Evolutionary conservation across 148 eudicot species (phyloP).

Genomic region (Fagopyrum homotropicum): DNA sequence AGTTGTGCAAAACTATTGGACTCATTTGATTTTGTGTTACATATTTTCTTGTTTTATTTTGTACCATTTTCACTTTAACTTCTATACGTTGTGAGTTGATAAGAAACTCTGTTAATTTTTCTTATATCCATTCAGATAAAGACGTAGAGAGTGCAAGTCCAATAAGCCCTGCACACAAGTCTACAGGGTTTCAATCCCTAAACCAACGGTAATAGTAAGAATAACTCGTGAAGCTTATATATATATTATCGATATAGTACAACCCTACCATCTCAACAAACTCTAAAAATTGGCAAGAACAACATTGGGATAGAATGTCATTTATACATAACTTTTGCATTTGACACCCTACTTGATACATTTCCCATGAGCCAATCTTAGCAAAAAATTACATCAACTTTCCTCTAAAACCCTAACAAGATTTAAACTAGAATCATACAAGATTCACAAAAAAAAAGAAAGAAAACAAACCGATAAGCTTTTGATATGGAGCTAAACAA

Average conservation of each 20-base stretch:
- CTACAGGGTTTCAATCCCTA: no score
- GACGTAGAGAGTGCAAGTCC: no score
- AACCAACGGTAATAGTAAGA: no score
- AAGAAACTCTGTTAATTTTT: no score
- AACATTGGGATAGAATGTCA: not conserved
- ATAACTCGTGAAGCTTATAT: no score
- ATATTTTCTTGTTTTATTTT: not conserved
- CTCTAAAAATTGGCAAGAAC: no score
- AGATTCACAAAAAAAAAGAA: not conserved
- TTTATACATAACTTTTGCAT: constrained; percentile 9
- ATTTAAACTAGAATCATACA: not conserved
- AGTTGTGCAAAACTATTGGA: not conserved
- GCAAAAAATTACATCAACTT: not conserved
- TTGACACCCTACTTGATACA: not conserved
- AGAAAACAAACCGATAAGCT: not conserved
- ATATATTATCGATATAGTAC: no score
- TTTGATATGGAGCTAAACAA: not conserved
- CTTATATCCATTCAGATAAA: no score
- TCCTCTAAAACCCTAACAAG: not conserved
- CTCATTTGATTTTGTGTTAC: not conserved
- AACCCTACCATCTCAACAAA: no score
- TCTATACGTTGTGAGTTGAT: no score
- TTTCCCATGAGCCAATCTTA: constrained; percentile 1
- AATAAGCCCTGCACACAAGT: no score
- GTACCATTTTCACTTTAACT: not conserved